Base-by-base conservation (phyloP, 2,329 filamentous ascomycete genomes). In the Harringtonia lauricola region DNA sequence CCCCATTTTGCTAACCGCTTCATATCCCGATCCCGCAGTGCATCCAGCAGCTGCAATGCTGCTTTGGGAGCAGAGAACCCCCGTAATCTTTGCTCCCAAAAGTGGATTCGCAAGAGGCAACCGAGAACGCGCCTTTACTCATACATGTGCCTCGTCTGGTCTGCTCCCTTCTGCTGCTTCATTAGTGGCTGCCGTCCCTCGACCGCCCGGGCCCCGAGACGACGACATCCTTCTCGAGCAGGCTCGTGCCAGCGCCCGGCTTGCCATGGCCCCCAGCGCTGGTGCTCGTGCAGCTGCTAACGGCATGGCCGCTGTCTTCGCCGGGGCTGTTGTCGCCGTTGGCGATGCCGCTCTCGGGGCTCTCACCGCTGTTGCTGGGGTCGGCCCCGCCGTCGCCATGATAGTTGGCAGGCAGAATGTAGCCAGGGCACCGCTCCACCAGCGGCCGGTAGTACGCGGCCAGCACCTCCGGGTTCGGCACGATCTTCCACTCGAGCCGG, bases 401-500 rank as follows among this genome's bases (percentile, higher is more conserved):
- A 26, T 57, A 45, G 38, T 57, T 49, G 22, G 59, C 60, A 49
- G 77, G 67, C 9, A 81, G 58, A 21, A 58, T 57, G 51, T 79
- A 82, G 8, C 70, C 72, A 0, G 71, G 68, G 26, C 72, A 74
- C 13, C 78, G 70, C 51, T 78, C 86, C 28, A 96, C 83, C 29
- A 98, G 66, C 40, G 86, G 90, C 48, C 79, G 77, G 61, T 96
- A 98, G 59, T 98, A 98, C 45, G 94, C 88, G 22, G 88, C 86
- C 36, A 98, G 68, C 2, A 94, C 83, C 59, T 96, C 92, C 2
- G 92, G 89, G 56, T 94, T 88, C 6, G 92, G 92, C 3, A 98
- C 89, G 52, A 98, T 98, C 56, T 84, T 86, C 90, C 92, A 98
- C 57, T 95, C 86, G 24, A 98, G 83, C 42, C 86, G 74, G 57